phyloP scores from a whole-genome alignment of 768 basidiomycete species.

The Russula virescens region DNA sequence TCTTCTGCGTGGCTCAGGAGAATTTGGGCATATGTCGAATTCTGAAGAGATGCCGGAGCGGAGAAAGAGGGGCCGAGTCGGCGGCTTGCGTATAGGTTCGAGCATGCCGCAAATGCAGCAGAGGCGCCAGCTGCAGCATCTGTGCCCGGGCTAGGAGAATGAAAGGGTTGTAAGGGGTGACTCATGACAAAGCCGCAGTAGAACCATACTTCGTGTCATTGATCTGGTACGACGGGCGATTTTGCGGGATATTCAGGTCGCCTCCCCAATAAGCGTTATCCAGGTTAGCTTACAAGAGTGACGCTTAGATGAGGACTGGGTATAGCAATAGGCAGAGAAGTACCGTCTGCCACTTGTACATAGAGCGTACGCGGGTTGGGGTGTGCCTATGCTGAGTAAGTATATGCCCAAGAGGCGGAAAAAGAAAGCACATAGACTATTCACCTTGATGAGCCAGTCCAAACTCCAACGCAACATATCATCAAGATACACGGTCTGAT shows the following conservation, averaged over 20 bases:
- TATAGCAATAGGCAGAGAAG: conserved; percentile 22
- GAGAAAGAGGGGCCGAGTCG: conserved; percentile 50
- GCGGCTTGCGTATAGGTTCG: conserved; percentile 67
- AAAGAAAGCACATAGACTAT: not conserved
- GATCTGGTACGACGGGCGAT: conserved; percentile 73
- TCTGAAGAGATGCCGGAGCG: conserved; percentile 59
- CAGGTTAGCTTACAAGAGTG: conserved; percentile 38
- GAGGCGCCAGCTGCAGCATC: conserved; percentile 82
- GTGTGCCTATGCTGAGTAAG: conserved; percentile 55
- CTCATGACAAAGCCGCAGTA: not conserved
- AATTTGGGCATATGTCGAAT: conserved; percentile 63
- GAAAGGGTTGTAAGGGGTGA: conserved; percentile 1
- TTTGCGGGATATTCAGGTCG: conserved; percentile 67
- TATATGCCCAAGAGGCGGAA: not conserved
- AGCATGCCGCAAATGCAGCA: conserved; percentile 84
- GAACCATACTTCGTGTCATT: conserved; percentile 50
- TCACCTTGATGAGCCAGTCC: conserved; percentile 86
- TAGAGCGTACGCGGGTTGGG: conserved; percentile 64
- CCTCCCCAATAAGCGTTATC: conserved; percentile 90
- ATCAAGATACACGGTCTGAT: conserved; percentile 90
- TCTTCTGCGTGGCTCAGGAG: conserved; percentile 70
- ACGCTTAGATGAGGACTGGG: not conserved
- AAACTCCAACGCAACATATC: conserved; percentile 86
- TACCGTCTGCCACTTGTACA: conserved; percentile 69
- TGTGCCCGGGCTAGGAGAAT: conserved; percentile 65